These are phyloP conservation scores for Canariomyces notabilis DNA, from an alignment of 2,329 filamentous ascomycete species.

Conservation along the genomic window DNA sequence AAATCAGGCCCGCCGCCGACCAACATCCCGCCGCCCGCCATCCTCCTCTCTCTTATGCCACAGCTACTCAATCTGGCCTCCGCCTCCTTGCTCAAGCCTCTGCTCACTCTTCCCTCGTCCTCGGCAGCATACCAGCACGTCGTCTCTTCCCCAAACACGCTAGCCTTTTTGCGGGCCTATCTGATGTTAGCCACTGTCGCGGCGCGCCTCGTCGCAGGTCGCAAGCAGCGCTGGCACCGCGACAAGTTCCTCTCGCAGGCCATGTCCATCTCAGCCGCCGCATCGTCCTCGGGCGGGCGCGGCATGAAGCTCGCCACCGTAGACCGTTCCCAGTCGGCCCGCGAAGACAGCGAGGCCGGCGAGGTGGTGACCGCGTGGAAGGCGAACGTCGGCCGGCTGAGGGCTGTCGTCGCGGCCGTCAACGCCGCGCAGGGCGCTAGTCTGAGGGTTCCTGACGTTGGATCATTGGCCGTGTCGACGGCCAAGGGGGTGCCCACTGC, in stretches of 20 bases:
- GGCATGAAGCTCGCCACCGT: conserved; percentile 84
- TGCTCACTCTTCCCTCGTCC: conserved; percentile 52
- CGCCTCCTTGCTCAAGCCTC: conserved; percentile 58
- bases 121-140: conserved; percentile 52
- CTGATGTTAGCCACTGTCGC: conserved; percentile 61
- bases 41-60: conserved; percentile 73
- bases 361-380: conserved; percentile 75
- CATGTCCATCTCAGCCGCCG: conserved; percentile 76
- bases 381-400: conserved; percentile 67
- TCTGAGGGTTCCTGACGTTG: conserved; percentile 57
- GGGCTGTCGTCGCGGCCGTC: conserved; percentile 64
- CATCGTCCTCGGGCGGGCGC: conserved; percentile 58
- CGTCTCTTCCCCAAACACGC: conserved; percentile 56
- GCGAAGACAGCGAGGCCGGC: conserved; percentile 78
- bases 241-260: conserved; percentile 79
- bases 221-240: conserved; percentile 84
- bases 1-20: conserved; percentile 58
- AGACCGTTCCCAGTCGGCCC: conserved; percentile 74
- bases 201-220: conserved; percentile 76
- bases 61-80: conserved; percentile 63
- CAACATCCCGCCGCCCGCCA: conserved; percentile 83
- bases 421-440: conserved; percentile 41
- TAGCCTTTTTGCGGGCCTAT: conserved; percentile 60
- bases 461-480: conserved; percentile 54
- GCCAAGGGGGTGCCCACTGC: conserved; percentile 71